Base-by-base conservation (phyloP, 2,329 filamentous ascomycete species). In the Colletotrichum echinochloae region DNA sequence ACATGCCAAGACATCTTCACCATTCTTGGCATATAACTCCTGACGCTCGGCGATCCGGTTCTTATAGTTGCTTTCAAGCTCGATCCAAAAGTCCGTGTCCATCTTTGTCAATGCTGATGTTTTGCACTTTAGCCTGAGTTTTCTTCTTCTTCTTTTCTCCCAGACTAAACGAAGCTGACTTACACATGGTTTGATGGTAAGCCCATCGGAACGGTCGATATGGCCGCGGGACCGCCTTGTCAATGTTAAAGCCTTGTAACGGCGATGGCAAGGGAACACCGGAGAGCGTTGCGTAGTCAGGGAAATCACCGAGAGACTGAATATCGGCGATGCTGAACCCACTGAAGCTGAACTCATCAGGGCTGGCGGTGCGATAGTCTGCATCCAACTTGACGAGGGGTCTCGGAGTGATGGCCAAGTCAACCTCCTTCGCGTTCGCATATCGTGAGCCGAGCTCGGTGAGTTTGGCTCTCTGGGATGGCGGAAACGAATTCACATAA, bases 161-260 rank as follows among this genome's bases (percentile, higher is more conserved):
- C n/a, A n/a, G 18, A 9, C 20, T n/a, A 14, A n/a, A 35, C 28
- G 18, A n/a, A 0, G 2, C 5, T 46, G 55, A 85, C 91, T 75
- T 87, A 95, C 93, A 93, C 94, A 97, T 97, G 0, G 94, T 97
- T 77, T 97, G 94, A 77, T 96, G 93, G 77, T 97, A 97, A 0
- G 86, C 83, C 94, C 94, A 97, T 75, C 94, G 81, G 52, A 97
- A 92, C 0, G 94, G 94, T 49, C 94, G 86, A 77, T 95, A 97
- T 0, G 94, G 94, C 67, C 94, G 85, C 1, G 94, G 88, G 12
- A 86, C 75, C 0, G 94, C 93, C 72, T 84, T 92, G 18, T 86
- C 81, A 65, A 94, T 89, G 72, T 93, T 83, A 77, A 96, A 96
- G 5, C 87, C 83, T 1, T 78, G 75, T 66, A 92, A 90, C 0